A percentile compares a stretch with the other conserved stretches of the same genome.
phyloP scores from a whole-genome alignment of 1,284 basidiomycete genomes.

The Takashimella tepidaria region DNA sequence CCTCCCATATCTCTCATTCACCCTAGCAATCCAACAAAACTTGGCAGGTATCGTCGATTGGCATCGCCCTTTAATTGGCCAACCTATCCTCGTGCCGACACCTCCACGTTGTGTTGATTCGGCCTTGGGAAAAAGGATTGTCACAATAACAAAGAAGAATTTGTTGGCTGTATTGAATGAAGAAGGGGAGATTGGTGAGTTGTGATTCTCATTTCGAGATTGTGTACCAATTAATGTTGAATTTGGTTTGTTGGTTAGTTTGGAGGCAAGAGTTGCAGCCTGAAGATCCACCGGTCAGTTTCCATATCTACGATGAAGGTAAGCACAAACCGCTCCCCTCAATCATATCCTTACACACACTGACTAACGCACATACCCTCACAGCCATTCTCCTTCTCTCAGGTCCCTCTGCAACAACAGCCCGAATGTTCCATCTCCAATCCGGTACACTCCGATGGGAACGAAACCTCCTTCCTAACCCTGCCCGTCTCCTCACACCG shows the following conservation, averaged over 20 bases:
- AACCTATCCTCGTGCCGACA: conserved; percentile 52
- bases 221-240: no score
- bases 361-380: no score
- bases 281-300: conserved; percentile 65
- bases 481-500: conserved; percentile 50
- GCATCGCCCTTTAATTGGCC: conserved; percentile 69
- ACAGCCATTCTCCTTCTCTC: conserved; percentile 68
- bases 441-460: conserved; percentile 70
- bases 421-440: conserved; percentile 63
- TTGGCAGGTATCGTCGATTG: conserved; percentile 76
- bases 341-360: conserved; percentile 12
- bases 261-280: conserved; percentile 74
- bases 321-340: no score
- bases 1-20: conserved; percentile 44
- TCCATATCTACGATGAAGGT: conserved; percentile 61
- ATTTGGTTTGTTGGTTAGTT: conserved; percentile 48
- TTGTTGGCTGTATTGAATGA: conserved; percentile 70
- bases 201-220: neutral
- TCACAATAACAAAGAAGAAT: conserved; percentile 70
- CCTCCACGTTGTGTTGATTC: conserved; percentile 41
- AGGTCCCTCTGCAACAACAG: conserved; percentile 63
- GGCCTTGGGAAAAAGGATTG: conserved; percentile 8
- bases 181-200: conserved; percentile 68
- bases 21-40: conserved; percentile 55
- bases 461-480: conserved; percentile 54